Evolutionary conservation across 2,329 filamentous ascomycete species (phyloP).

Genomic region (Epichloe amarillans): DNA sequence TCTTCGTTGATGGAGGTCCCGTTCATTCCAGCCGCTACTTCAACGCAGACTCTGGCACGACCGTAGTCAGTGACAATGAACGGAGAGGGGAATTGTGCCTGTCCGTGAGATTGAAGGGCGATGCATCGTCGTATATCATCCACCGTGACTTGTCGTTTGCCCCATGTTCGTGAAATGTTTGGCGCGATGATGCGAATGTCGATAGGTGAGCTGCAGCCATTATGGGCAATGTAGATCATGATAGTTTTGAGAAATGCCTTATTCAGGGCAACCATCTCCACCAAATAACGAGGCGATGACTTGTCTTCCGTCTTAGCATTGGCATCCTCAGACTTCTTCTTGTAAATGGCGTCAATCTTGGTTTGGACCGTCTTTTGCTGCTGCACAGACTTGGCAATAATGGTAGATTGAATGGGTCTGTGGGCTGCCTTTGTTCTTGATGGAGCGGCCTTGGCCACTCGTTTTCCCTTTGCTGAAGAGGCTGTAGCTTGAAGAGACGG

Average conservation of each 20-base stretch:
- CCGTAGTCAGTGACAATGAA: constrained; percentile 39
- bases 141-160: constrained; percentile 51
- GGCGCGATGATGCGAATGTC: constrained; percentile 49
- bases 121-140: constrained; percentile 55
- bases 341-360: constrained; percentile 23
- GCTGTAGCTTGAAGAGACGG: neutral
- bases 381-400: constrained; percentile 18
- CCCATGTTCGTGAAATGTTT: constrained; percentile 55
- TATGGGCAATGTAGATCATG: constrained; percentile 56
- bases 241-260: constrained; percentile 55
- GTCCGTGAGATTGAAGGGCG: constrained; percentile 38
- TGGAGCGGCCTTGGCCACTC: constrained; percentile 15
- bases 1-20: constrained; percentile 33
- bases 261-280: constrained; percentile 51
- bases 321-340: constrained; percentile 16
- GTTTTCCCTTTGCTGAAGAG: constrained; percentile 17
- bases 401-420: constrained; percentile 18
- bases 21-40: constrained; percentile 30
- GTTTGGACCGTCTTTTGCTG: constrained; percentile 18
- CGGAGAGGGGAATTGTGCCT: constrained; percentile 18
- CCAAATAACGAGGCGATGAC: constrained; percentile 36
- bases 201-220: constrained; percentile 47
- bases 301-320: constrained; percentile 11
- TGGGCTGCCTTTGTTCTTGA: constrained; percentile 18
- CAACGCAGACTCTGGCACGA: constrained; percentile 43